Conservation (phyloP, 2,329 filamentous ascomycete species). For the Pseudocercospora eumusae region DNA sequence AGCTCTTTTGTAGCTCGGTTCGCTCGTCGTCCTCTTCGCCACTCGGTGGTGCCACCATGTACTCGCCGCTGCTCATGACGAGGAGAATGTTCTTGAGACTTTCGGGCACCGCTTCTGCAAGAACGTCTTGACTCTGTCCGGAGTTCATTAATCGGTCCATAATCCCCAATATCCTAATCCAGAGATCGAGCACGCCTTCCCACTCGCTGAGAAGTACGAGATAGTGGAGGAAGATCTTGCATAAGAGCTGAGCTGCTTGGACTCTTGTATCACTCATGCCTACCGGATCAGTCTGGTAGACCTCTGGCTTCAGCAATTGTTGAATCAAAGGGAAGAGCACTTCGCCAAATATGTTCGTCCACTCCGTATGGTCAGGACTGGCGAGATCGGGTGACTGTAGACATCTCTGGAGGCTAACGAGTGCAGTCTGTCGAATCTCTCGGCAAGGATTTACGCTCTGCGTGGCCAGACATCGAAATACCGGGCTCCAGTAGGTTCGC, state of each 20-base stretch:
- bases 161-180: constrained; percentile 90
- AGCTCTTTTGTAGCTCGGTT: constrained; percentile 51
- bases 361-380: constrained; percentile 75
- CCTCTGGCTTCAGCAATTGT: constrained; percentile 86
- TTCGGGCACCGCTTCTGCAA: constrained; percentile 95
- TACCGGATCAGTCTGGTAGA: constrained; percentile 84
- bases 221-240: constrained; percentile 95
- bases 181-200: constrained; percentile 87
- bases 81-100: constrained; percentile 94
- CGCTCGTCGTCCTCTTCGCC: constrained; percentile 44
- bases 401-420: constrained; percentile 80
- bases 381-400: constrained; percentile 82
- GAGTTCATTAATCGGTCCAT: constrained; percentile 97
- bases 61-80: constrained; percentile 89
- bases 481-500: constrained; percentile 96
- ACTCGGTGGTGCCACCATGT: constrained; percentile 66
- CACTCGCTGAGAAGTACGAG: constrained; percentile 80
- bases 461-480: constrained; percentile 82
- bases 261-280: constrained; percentile 97
- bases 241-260: constrained; percentile 84
- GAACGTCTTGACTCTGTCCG: constrained; percentile 61
- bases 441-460: constrained; percentile 95
- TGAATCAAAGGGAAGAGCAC: constrained; percentile 90
- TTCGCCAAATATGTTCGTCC: constrained; percentile 92
- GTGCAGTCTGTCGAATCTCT: constrained; percentile 85